A percentile compares a stretch with the other conserved stretches of the same genome.
phyloP scores from a whole-genome alignment of 495 filamentous ascomycete genomes.

The Penicillium mononematosum region DNA sequence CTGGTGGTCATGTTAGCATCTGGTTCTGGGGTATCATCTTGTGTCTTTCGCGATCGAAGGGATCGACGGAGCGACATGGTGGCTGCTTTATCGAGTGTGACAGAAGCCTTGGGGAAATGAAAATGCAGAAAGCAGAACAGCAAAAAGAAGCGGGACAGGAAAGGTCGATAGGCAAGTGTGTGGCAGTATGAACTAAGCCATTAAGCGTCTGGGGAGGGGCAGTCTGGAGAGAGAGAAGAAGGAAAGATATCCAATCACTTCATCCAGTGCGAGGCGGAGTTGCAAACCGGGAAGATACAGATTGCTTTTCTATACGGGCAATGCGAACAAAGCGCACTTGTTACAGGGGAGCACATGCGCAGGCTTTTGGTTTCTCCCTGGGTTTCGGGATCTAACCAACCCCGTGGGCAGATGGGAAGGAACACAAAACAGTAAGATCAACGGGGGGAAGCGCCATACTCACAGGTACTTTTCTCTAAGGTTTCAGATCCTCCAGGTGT shows the following conservation, averaged over 20 bases:
- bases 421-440: slow-evolving; percentile 6
- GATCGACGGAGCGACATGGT: slow-evolving; percentile 52
- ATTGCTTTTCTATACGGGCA: slow-evolving; percentile 19
- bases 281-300: slow-evolving; percentile 43
- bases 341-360: slow-evolving; percentile 26
- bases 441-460: slow-evolving; percentile 15
- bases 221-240: slow-evolving; percentile 9
- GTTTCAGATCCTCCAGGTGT: slow-evolving; percentile 14
- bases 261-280: slow-evolving; percentile 14
- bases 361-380: slow-evolving; percentile 8
- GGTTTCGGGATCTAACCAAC: not conserved
- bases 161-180: slow-evolving; percentile 12
- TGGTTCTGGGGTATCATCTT: slow-evolving; percentile 39
- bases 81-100: slow-evolving; percentile 10
- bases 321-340: slow-evolving; percentile 30
- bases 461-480: slow-evolving; percentile 23
- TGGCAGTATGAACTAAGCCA: slow-evolving; percentile 23
- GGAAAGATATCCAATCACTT: slow-evolving; percentile 19
- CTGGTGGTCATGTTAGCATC: slow-evolving; percentile 42
- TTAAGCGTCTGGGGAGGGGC: not conserved
- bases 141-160: slow-evolving; percentile 10
- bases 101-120: not conserved
- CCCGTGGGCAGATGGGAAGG: slow-evolving; percentile 6
- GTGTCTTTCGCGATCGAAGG: slow-evolving; percentile 46
- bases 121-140: slow-evolving; percentile 3